Evolutionary conservation across 2,329 filamentous ascomycete species (phyloP).

Genomic region (Didymosphaeria variabile): DNA sequence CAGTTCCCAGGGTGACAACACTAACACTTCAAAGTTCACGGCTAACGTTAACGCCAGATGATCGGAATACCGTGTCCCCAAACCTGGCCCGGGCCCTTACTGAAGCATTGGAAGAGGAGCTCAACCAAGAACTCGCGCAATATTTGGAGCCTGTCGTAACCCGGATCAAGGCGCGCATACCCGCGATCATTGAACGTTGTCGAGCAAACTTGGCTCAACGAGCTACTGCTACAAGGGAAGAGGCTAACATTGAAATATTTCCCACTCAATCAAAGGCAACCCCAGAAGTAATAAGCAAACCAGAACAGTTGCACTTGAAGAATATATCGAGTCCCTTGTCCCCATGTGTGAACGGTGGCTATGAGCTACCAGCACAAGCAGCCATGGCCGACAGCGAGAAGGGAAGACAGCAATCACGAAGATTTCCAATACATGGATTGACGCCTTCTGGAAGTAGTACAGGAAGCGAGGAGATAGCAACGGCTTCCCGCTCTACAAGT

Average conservation of each 20-base stretch:
- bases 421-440: background rate
- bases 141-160: slow-evolving; percentile 16
- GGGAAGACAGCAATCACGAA: background rate
- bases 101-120: slow-evolving; percentile 23
- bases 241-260: background rate
- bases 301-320: background rate
- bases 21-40: background rate
- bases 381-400: background rate
- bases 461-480: background rate
- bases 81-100: slow-evolving; percentile 17
- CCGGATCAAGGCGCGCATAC: slow-evolving; percentile 21
- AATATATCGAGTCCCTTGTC: background rate
- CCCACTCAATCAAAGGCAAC: background rate
- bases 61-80: slow-evolving; percentile 20
- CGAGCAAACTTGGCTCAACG: slow-evolving; percentile 8
- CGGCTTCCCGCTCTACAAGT: background rate
- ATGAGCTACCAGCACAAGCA: no score
- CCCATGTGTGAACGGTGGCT: background rate
- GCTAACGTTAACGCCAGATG: slow-evolving; percentile 6
- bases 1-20: background rate
- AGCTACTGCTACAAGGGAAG: background rate
- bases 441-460: slow-evolving; percentile 4
- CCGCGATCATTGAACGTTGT: slow-evolving; percentile 21
- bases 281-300: background rate
- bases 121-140: slow-evolving; percentile 20